Percentiles rank a stretch among this genome's conserved stretches.
Evolutionary conservation across 2,329 filamentous ascomycete species (phyloP).

Genomic region (Penicillium sumatraense): DNA sequence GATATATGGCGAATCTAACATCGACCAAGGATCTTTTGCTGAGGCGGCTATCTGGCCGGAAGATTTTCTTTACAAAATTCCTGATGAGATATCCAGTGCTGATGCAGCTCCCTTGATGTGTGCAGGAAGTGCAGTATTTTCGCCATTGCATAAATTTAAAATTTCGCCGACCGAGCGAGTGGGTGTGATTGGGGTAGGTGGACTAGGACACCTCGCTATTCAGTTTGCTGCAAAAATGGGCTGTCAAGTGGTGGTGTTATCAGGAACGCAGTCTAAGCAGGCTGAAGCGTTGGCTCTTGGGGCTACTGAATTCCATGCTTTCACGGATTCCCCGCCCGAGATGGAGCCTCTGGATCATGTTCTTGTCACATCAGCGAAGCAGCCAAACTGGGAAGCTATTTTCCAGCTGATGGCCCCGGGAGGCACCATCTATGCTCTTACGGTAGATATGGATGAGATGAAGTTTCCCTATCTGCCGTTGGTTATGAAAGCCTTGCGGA

Average conservation of each 20-base stretch:
- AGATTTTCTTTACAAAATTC: constrained; percentile 21
- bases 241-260: constrained; percentile 52
- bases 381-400: neutral
- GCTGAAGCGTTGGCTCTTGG: constrained; percentile 51
- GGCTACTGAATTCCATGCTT: constrained; percentile 65
- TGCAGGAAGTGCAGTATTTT: constrained; percentile 45
- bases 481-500: constrained; percentile 26
- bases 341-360: constrained; percentile 35
- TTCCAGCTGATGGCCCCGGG: neutral
- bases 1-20: constrained; percentile 22
- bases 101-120: constrained; percentile 40
- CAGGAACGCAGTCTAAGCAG: constrained; percentile 25
- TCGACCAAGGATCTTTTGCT: constrained; percentile 38
- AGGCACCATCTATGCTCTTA: constrained; percentile 37
- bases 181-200: constrained; percentile 71
- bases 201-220: constrained; percentile 71
- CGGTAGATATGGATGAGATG: constrained; percentile 29
- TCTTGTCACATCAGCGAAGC: constrained; percentile 14
- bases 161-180: constrained; percentile 62
- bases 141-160: constrained; percentile 54
- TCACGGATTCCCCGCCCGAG: neutral
- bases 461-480: constrained; percentile 29
- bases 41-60: constrained; percentile 35
- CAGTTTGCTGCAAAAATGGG: constrained; percentile 70
- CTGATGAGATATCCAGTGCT: constrained; percentile 27